Evolutionary conservation across 345 rosid genomes (phyloP).

Genomic region (Excoecaria agallocha): DNA sequence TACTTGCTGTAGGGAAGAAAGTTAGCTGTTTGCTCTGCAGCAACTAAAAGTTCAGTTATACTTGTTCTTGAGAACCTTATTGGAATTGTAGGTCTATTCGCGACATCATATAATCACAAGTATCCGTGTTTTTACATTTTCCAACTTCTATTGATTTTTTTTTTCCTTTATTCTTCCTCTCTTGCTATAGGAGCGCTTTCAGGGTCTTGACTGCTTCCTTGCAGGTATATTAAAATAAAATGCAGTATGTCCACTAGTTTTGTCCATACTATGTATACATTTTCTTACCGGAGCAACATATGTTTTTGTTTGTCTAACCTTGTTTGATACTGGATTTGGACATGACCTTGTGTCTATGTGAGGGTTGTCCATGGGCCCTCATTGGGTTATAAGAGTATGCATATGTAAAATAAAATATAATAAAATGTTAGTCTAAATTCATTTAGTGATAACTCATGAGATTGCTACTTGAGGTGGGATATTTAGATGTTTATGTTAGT

Average conservation of each 20-base stretch:
- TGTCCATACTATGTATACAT: neutral
- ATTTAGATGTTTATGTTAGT: neutral
- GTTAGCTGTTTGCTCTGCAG: conserved; percentile 92
- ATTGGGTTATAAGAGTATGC: neutral
- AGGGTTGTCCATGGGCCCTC: conserved; percentile 29
- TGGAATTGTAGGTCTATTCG: conserved; percentile 51
- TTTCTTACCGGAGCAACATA: neutral
- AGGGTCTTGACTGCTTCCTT: conserved; percentile 89
- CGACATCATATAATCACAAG: neutral
- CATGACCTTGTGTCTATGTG: conserved; percentile 33
- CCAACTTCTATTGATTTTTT: neutral
- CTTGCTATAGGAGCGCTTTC: conserved; percentile 62
- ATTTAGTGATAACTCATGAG: neutral
- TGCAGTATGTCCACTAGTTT: conserved; percentile 9
- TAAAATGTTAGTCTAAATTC: no score
- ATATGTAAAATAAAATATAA: neutral
- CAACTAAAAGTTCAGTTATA: conserved; percentile 93
- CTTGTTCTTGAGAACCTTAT: conserved; percentile 88
- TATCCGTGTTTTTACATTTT: neutral
- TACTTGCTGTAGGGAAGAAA: conserved; percentile 55
- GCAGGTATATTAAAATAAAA: conserved; percentile 8
- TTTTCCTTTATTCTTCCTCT: conserved; percentile 5
- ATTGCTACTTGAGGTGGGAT: neutral
- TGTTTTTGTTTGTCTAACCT: neutral
- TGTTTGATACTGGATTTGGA: neutral